A percentile compares a stretch with the other conserved stretches of the same genome.
Conservation (phyloP, 2,329 filamentous ascomycete species). For the Onygena corvina region DNA sequence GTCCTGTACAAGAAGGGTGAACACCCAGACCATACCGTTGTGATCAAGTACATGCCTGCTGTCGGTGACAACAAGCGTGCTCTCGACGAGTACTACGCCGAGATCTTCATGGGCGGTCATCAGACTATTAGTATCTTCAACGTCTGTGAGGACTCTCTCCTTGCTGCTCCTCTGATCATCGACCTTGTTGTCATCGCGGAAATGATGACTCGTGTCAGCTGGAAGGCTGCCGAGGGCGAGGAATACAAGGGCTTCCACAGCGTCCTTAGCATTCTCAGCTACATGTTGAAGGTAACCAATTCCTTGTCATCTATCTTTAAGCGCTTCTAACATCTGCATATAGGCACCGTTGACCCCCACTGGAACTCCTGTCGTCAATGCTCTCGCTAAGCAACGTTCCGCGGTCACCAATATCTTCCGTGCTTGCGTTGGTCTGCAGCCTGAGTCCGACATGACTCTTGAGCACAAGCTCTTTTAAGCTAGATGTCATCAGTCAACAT, state of each 20-base stretch:
- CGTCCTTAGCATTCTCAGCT: conserved; percentile 91
- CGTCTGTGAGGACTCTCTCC: conserved; percentile 94
- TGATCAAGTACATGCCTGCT: conserved; percentile 99
- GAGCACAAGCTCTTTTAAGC: conserved; percentile 89
- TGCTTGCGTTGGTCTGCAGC: conserved; percentile 89
- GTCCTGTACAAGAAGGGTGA: conserved; percentile 85
- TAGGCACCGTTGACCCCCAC: conserved; percentile 85
- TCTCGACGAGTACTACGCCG: conserved; percentile 95
- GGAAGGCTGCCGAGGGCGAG: conserved; percentile 55
- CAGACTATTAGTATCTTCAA: conserved; percentile 98
- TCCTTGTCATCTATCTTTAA: neutral
- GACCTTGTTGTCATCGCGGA: conserved; percentile 86
- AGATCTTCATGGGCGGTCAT: conserved; percentile 98
- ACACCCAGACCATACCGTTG: conserved; percentile 94
- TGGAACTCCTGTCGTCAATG: conserved; percentile 89
- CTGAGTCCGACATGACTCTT: conserved; percentile 96
- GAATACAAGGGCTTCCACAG: conserved; percentile 93
- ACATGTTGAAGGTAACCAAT: conserved; percentile 80
- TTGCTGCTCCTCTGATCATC: conserved; percentile 93
- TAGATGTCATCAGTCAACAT: neutral
- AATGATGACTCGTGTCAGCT: conserved; percentile 97
- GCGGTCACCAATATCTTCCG: conserved; percentile 97
- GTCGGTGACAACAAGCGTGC: conserved; percentile 99
- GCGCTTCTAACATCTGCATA: conserved; percentile 9
- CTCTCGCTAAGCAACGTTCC: conserved; percentile 87